A percentile compares a stretch with the other conserved stretches of the same genome.
Evolutionary conservation across 2,329 filamentous ascomycete genomes (phyloP).

Genomic region (Ceratocystis albifundus): DNA sequence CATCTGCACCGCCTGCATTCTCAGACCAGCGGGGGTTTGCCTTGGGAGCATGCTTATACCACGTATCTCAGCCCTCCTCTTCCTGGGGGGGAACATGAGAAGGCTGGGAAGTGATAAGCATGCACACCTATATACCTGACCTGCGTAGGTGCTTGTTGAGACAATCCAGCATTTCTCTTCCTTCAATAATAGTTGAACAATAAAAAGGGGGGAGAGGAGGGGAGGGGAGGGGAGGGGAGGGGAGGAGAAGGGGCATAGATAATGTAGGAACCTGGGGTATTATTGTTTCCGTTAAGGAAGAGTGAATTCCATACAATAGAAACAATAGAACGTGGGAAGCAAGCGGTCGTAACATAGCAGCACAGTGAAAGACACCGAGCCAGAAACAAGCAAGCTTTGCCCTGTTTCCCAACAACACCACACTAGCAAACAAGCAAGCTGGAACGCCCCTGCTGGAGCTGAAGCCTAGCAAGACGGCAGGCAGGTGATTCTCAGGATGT

Average conservation of each 20-base stretch:
- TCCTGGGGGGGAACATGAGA: neutral
- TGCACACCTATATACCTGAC: neutral
- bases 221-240: too few species aligned
- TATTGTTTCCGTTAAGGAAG: neutral
- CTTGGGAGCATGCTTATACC: neutral
- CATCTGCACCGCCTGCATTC: constrained; percentile 5
- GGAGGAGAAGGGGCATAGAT: too few species aligned
- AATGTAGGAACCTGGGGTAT: neutral
- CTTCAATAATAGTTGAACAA: too few species aligned
- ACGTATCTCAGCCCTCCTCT: neutral
- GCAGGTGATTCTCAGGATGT: neutral
- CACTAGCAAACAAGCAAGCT: neutral
- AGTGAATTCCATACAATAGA: neutral
- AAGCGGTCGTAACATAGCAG: neutral
- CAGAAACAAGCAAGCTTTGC: neutral
- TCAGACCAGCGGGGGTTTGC: neutral
- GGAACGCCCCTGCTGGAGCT: neutral
- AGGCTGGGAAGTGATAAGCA: neutral
- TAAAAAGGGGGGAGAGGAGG: neutral
- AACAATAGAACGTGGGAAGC: neutral
- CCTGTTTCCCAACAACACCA: neutral
- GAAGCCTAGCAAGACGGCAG: too few species aligned
- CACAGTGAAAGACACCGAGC: neutral
- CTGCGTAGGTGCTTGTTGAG: neutral
- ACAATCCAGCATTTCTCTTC: neutral